Evolutionary conservation across 441 rosid genomes (phyloP).

Genomic region (Brassica balearica): DNA sequence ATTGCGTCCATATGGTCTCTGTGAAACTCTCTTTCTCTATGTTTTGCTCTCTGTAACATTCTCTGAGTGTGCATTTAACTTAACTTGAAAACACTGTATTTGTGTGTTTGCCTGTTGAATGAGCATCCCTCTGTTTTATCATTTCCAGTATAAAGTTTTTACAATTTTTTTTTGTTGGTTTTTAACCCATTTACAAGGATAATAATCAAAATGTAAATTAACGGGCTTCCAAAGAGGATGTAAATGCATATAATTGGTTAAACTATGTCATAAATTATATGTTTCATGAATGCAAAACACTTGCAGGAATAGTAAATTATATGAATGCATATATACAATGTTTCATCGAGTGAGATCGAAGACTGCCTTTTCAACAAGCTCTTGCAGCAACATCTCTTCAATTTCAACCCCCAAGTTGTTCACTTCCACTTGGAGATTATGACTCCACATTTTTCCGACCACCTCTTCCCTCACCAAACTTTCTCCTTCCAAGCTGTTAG

Average conservation of each 20-base stretch:
- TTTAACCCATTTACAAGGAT: background rate
- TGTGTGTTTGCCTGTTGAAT: slow-evolving; percentile 28
- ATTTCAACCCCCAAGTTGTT: slow-evolving; percentile 64
- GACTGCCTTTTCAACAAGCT: slow-evolving; percentile 80
- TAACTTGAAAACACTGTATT: slow-evolving; percentile 6
- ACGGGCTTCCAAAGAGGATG: background rate
- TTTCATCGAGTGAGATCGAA: slow-evolving; percentile 53
- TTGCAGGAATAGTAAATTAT: slow-evolving; percentile 1
- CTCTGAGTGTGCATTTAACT: slow-evolving; percentile 15
- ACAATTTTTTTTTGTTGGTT: background rate
- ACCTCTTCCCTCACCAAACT: slow-evolving; percentile 65
- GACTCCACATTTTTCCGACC: slow-evolving; percentile 71
- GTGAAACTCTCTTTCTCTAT: slow-evolving; percentile 20
- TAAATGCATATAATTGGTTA: slow-evolving; percentile 5
- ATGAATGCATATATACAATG: slow-evolving; percentile 28
- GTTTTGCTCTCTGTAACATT: slow-evolving; percentile 28
- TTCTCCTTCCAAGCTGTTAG: slow-evolving; percentile 60
- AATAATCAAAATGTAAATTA: background rate
- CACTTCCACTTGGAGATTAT: slow-evolving; percentile 52
- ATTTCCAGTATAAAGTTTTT: background rate
- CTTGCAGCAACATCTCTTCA: slow-evolving; percentile 67
- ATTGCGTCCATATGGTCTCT: slow-evolving; percentile 27
- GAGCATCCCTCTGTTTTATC: slow-evolving; percentile 6
- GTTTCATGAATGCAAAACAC: slow-evolving; percentile 23
- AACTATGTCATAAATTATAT: slow-evolving; percentile 9